A percentile compares a stretch with the other conserved stretches of the same genome.
Evolutionary conservation across 345 rosid species (phyloP).

Genomic region (Euphorbia pulcherrima): DNA sequence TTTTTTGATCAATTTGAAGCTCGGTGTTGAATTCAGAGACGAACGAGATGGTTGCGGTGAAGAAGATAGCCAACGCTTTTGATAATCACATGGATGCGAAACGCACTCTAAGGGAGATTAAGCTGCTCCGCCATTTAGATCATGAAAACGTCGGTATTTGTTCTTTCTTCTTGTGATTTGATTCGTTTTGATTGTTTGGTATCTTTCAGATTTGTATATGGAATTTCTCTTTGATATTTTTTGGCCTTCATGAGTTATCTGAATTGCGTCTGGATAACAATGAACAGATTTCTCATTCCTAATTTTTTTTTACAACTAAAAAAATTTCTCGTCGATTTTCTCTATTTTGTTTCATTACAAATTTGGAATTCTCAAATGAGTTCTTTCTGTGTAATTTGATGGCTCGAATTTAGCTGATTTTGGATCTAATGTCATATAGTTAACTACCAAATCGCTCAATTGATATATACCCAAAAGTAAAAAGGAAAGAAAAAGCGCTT

Average conservation of each 20-base stretch:
- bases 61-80: constrained; percentile 94
- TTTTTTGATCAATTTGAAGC: constrained; percentile 34
- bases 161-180: background rate
- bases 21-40: constrained; percentile 90
- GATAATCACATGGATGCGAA: constrained; percentile 96
- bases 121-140: constrained; percentile 92
- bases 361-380: background rate
- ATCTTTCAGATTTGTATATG: too few relatives aligned
- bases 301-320: too few relatives aligned
- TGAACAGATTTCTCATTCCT: too few relatives aligned
- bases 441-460: background rate
- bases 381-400: too few relatives aligned
- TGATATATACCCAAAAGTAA: background rate
- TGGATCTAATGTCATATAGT: background rate
- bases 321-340: too few relatives aligned
- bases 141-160: constrained; percentile 70
- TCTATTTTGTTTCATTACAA: background rate
- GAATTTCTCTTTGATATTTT: too few relatives aligned
- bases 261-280: background rate
- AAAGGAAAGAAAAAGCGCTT: background rate
- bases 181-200: too few relatives aligned
- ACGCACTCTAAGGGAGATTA: constrained; percentile 97
- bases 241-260: background rate
- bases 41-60: constrained; percentile 88
- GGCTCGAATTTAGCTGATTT: background rate